These are phyloP conservation scores for Xylariomycetidae sp. DNA, from an alignment of 2,329 filamentous ascomycete species.

Conservation along the genomic window DNA sequence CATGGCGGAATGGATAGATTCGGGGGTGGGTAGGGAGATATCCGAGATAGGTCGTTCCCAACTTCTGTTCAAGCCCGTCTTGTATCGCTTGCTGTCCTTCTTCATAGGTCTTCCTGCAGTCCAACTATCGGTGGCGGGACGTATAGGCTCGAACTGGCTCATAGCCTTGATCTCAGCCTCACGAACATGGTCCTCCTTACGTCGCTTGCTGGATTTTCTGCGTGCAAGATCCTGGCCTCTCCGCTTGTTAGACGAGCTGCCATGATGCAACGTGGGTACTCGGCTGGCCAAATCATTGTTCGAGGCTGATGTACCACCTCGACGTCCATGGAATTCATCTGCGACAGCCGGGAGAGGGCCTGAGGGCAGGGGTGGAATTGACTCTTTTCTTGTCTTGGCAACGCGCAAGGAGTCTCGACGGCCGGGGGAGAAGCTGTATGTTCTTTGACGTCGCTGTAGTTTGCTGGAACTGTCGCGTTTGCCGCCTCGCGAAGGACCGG, in stretches of 20 bases:
- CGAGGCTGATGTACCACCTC: slow-evolving; percentile 8
- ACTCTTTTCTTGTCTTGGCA: slow-evolving; percentile 23
- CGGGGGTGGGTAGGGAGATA: slow-evolving; percentile 67
- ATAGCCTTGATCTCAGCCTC: slow-evolving; percentile 88
- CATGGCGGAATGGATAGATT: slow-evolving; percentile 71
- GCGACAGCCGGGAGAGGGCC: slow-evolving; percentile 10
- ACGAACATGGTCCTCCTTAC: slow-evolving; percentile 68
- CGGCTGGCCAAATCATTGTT: slow-evolving; percentile 24
- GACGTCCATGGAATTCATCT: slow-evolving; percentile 7
- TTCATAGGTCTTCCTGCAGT: slow-evolving; percentile 55
- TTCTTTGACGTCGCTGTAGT: slow-evolving; percentile 43
- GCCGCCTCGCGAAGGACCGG: slow-evolving; percentile 19
- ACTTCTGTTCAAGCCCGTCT: slow-evolving; percentile 47
- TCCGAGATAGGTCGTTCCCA: slow-evolving; percentile 64
- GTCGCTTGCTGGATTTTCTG: slow-evolving; percentile 72
- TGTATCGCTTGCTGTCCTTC: slow-evolving; percentile 63
- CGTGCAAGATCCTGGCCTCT: slow-evolving; percentile 56
- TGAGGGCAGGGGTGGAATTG: slow-evolving; percentile 19
- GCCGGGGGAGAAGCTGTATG: slow-evolving; percentile 60
- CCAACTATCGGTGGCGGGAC: slow-evolving; percentile 56
- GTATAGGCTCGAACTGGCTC: slow-evolving; percentile 64
- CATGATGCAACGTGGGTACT: slow-evolving; percentile 51
- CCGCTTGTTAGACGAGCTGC: slow-evolving; percentile 51
- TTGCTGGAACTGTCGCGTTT: slow-evolving; percentile 42
- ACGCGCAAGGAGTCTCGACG: slow-evolving; percentile 50